Conservation (phyloP, 2,329 filamentous ascomycete species). For the Graphilbum fragrans region DNA sequence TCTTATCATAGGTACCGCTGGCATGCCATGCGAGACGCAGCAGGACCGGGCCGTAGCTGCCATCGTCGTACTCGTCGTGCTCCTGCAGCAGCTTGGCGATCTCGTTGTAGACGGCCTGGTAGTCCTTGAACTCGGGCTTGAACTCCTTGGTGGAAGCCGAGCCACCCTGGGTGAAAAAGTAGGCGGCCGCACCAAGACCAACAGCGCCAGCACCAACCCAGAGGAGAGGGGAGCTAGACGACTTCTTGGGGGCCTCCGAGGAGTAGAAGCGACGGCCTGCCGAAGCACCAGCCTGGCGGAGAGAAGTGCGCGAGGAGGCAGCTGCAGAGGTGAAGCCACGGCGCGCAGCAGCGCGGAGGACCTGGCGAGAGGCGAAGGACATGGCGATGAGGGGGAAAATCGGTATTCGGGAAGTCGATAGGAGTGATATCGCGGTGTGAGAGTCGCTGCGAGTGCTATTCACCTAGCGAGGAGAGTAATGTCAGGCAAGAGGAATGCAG, state of each 20-base stretch:
- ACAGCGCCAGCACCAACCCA: conserved; percentile 48
- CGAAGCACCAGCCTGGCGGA: conserved; percentile 47
- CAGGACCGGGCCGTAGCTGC: conserved; percentile 86
- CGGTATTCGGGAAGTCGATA: background rate
- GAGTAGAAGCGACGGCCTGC: conserved; percentile 66
- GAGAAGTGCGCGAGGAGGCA: conserved; percentile 49
- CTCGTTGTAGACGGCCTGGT: conserved; percentile 89
- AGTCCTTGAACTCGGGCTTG: conserved; percentile 71
- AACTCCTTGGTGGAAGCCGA: conserved; percentile 45
- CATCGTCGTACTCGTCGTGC: conserved; percentile 91
- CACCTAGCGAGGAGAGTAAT: too few species aligned
- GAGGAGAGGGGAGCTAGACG: conserved; percentile 32
- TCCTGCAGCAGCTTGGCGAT: conserved; percentile 72
- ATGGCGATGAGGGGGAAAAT: conserved; percentile 16
- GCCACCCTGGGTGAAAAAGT: conserved; percentile 46
- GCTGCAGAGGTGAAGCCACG: conserved; percentile 21
- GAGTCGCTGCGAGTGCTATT: too few species aligned
- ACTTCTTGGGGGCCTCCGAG: conserved; percentile 47
- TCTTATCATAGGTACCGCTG: conserved; percentile 82
- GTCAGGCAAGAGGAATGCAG: too few species aligned
- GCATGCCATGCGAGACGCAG: conserved; percentile 89
- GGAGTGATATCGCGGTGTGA: too few species aligned
- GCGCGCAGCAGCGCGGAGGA: conserved; percentile 44
- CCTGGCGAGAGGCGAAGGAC: conserved; percentile 36
- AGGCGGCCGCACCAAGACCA: conserved; percentile 53